Conservation (phyloP, 768 basidiomycete species). For the Leccinum variicolor region DNA sequence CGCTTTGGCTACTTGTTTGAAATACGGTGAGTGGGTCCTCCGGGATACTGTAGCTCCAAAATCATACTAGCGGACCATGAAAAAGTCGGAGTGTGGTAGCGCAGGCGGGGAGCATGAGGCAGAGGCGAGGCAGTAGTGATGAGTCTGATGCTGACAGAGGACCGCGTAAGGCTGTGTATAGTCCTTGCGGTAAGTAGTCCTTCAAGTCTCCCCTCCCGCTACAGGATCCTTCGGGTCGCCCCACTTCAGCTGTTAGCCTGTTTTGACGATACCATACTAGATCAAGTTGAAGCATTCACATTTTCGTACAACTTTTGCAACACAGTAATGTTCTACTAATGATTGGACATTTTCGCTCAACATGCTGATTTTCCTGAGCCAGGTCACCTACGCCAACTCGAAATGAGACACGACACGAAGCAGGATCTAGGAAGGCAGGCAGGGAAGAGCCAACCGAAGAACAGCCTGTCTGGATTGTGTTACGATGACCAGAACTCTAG, state of each 20-base stretch:
- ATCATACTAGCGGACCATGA: slow-evolving; percentile 12
- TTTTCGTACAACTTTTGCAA: slow-evolving; percentile 20
- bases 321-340: slow-evolving; percentile 7
- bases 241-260: slow-evolving; percentile 15
- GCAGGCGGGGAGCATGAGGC: too few relatives aligned
- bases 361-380: not conserved
- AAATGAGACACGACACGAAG: slow-evolving; percentile 13
- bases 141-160: too few relatives aligned
- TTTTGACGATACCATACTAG: slow-evolving; percentile 22
- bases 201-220: too few relatives aligned
- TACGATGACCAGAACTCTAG: slow-evolving; percentile 17
- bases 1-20: slow-evolving; percentile 15
- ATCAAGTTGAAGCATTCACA: slow-evolving; percentile 24
- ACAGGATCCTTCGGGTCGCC: not conserved
- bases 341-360: not conserved
- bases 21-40: slow-evolving; percentile 8
- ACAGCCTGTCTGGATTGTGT: slow-evolving; percentile 20
- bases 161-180: too few relatives aligned
- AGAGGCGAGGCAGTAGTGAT: too few relatives aligned
- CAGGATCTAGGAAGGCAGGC: slow-evolving; percentile 16
- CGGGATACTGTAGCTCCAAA: not conserved
- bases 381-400: slow-evolving; percentile 12
- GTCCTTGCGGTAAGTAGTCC: too few relatives aligned
- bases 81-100: not conserved
- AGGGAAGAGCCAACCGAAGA: slow-evolving; percentile 7